These are phyloP conservation scores for Lactuca sativa DNA, from an alignment of 129 eudicot species.

Conservation along the genomic window DNA sequence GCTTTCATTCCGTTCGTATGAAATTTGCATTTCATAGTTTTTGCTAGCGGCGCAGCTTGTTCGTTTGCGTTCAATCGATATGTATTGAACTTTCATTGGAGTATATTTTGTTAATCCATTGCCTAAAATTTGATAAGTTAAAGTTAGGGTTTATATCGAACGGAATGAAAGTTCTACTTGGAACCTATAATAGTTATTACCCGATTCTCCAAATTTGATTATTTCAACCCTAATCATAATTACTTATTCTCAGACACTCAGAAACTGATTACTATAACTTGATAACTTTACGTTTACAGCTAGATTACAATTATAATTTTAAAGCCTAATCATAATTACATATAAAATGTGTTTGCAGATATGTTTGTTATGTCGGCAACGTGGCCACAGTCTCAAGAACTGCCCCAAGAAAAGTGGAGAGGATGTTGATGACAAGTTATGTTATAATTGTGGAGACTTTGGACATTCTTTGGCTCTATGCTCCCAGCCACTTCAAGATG, in stretches of 20 bases:
- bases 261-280: too few species aligned
- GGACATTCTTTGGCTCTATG: conserved; percentile 81
- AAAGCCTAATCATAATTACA: neutral
- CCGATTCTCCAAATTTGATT: neutral
- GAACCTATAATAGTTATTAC: too few species aligned
- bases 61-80: too few species aligned
- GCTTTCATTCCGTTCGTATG: too few species aligned
- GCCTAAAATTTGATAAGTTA: neutral
- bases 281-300: too few species aligned
- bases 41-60: too few species aligned
- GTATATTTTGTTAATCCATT: neutral
- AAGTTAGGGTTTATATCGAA: conserved; percentile 10
- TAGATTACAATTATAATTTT: too few species aligned
- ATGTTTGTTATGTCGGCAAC: conserved; percentile 85
- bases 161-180: neutral
- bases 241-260: neutral
- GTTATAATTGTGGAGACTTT: conserved; percentile 85
- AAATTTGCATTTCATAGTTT: too few species aligned
- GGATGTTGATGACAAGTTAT: conserved; percentile 58
- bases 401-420: conserved; percentile 77
- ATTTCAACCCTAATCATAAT: neutral
- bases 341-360: conserved; percentile 51
- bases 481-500: conserved; percentile 77
- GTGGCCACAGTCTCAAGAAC: conserved; percentile 92
- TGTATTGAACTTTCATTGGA: too few species aligned